Percentiles rank a stretch among this genome's conserved stretches.
Evolutionary conservation across 2,329 filamentous ascomycete species (phyloP).

Genomic region (Aspergillus brasiliensis): DNA sequence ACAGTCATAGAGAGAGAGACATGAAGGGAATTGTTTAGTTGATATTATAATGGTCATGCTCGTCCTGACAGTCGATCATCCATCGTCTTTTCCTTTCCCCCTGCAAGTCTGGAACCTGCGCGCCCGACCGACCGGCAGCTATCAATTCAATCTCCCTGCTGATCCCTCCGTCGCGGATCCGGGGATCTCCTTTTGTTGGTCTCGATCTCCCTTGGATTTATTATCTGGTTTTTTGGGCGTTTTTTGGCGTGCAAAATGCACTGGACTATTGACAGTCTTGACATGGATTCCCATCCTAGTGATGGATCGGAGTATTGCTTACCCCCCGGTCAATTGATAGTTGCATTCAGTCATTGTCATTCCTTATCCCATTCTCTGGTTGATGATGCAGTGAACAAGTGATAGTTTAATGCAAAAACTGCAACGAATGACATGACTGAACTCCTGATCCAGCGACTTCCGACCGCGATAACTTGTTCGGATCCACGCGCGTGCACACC

Average conservation of each 20-base stretch:
- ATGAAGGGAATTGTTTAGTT: neutral
- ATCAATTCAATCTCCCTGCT: slow-evolving; percentile 4
- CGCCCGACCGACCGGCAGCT: neutral
- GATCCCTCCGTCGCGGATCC: slow-evolving; percentile 17
- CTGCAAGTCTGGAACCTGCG: slow-evolving; percentile 14
- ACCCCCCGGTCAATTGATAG: neutral
- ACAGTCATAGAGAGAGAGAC: neutral
- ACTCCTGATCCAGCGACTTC: neutral
- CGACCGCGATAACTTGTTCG: neutral
- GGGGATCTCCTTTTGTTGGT: slow-evolving; percentile 7
- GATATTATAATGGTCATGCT: neutral
- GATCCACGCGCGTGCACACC: neutral
- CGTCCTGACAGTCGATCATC: neutral
- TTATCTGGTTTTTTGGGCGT: neutral
- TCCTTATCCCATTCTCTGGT: neutral
- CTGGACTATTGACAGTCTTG: neutral
- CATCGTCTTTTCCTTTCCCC: neutral
- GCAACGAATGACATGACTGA: neutral
- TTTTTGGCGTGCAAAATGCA: neutral
- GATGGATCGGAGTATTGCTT: slow-evolving; percentile 1
- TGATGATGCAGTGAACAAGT: neutral
- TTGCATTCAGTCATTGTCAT: neutral
- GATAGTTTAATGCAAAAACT: too few species aligned
- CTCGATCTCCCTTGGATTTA: neutral
- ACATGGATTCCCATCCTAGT: neutral